Evolutionary conservation across 1,284 basidiomycete genomes (phyloP), one percentile per base, ranked within the genome.

Genomic region (Spongiforma sp.): DNA sequence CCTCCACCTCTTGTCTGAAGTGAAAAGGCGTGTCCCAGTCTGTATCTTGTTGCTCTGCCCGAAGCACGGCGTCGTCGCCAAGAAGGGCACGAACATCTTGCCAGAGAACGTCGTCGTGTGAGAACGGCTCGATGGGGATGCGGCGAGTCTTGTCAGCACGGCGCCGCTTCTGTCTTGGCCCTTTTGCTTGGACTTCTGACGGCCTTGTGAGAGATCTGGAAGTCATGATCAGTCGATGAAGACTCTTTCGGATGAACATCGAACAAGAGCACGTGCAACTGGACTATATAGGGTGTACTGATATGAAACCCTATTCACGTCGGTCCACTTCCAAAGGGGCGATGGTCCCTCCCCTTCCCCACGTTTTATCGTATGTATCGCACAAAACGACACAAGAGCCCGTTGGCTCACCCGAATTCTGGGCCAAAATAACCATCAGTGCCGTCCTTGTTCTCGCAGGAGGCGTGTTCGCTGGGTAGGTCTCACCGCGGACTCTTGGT

Each of bases 381-480:
- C 62, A 62, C 4, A 36, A 55, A 2, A n/a, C 14, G 11, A 26
- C 36, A 4, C 74, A 77, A 19, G 77, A 81, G 57, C 74, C 73
- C 0, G 62, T 75, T 5, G 82, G 76, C 33, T 82, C 84, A 0
- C 70, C 82, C 6, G 83, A 84, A 60, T 92, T 93, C 76, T 90
- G 85, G 83, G 86, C 81, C 70, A 93, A 93, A 75, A 78, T 95
- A 36, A 65, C 85, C 32, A 77, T 93, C 62, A 91, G 91, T 65
- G 80, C 81, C 9, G 75, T 78, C 1, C 83, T 96, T 33, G 93
- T 96, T 15, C 79, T 96, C 2, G 80, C 86, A 0, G 94, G 94
- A 19, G 94, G 94, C 62, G 89, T 93, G 15, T 95, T 96, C 75
- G 92, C 94, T 33, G 94, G 94, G 93, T 93, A 34, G 1, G 43